Evolutionary conservation across 2,329 filamentous ascomycete species (phyloP), one percentile per base, ranked within the genome.

Genomic region (Epichloe gansuensis): DNA sequence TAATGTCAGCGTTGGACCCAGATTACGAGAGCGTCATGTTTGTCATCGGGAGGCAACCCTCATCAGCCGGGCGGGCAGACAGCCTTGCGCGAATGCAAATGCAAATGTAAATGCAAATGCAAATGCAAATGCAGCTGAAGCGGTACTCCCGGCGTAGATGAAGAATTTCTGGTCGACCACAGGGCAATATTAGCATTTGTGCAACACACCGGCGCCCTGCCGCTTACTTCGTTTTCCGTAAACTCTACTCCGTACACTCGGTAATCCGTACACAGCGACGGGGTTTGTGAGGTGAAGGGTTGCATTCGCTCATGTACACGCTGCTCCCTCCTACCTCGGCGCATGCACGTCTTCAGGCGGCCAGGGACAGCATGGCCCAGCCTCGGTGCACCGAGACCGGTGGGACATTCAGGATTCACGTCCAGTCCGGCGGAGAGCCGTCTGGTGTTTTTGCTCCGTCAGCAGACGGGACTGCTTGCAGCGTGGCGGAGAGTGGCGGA

Each of bases 271-370:
- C 27, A 31, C 6, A 40, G 13, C 38, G 17, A n/a, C 7, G 38
- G 39, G 39, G 39, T 41, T 39, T 17, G 17, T 21, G n/a, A 40
- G 15, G 39, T 21, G 31, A 45, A 45, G 23, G 23, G 40, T 50
- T 50, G 31, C 48, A 50, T 44, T 44, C 12, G 46, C 39, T 44
- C 35, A 38, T 42, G 17, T 31, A 50, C 48, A 43, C 48, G 15
- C 48, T 5, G 50, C 11, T 9, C 17, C 47, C 15, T 41, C 35
- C 35, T n/a, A 13, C 23, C 42, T 41, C 13, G 9, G n/a, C 23
- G 27, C 40, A 43, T 55, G 57, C 54, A 57, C 45, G 42, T 40
- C 46, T 54, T 55, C 54, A 56, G 57, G 56, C 51, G 57, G 54
- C 54, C 57, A 53, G 53, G 56, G 49, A 54, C 53, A 53, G 9